Percentiles rank a stretch among this genome's conserved stretches.
These are phyloP conservation scores for Solanum chaucha DNA, from an alignment of 257 asterid species.

Conservation along the genomic window DNA sequence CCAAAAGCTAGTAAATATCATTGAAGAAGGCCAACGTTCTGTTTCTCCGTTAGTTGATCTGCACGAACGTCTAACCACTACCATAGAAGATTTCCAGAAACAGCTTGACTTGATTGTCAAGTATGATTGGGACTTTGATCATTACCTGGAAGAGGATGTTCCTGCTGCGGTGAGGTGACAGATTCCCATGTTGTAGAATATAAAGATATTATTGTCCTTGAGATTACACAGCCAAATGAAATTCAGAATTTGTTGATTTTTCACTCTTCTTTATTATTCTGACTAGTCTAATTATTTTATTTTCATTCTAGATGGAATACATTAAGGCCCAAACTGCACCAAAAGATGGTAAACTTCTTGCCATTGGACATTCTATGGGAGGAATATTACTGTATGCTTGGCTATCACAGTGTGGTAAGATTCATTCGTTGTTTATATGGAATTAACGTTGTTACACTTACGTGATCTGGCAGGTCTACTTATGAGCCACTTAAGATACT, in stretches of 20 bases:
- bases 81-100: slow-evolving; percentile 84
- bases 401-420: slow-evolving; percentile 78
- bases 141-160: slow-evolving; percentile 89
- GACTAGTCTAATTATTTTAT: not conserved
- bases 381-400: slow-evolving; percentile 89
- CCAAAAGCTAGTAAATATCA: slow-evolving; percentile 63
- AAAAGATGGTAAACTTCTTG: slow-evolving; percentile 73
- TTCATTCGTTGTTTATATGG: not conserved
- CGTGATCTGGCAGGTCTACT: not conserved
- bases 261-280: not conserved
- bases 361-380: slow-evolving; percentile 98
- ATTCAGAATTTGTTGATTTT: not conserved
- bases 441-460: not conserved
- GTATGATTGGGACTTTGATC: slow-evolving; percentile 98
- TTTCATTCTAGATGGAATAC: slow-evolving; percentile 60
- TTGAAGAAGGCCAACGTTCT: slow-evolving; percentile 89
- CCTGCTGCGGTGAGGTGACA: slow-evolving; percentile 99
- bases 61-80: slow-evolving; percentile 62
- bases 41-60: slow-evolving; percentile 75
- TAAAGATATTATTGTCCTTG: slow-evolving; percentile 7
- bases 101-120: slow-evolving; percentile 84
- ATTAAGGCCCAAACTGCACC: slow-evolving; percentile 65
- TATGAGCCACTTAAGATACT: not conserved
- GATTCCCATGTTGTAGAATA: slow-evolving; percentile 29
- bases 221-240: not conserved